Base-by-base conservation (phyloP, 352 stramenopile genomes). In the Phytophthora rubi region DNA sequence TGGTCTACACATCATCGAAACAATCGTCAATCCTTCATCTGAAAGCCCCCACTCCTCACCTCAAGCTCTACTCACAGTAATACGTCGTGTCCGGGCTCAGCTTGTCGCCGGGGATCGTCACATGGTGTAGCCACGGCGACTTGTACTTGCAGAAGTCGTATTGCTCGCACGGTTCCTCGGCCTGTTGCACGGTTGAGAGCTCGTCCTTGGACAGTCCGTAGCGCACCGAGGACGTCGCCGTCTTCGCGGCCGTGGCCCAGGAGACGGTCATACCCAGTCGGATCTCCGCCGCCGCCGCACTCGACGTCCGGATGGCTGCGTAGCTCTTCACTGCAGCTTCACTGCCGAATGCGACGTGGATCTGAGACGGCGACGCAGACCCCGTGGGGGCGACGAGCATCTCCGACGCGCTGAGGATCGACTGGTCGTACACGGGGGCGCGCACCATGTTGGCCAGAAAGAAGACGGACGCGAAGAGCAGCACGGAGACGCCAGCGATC, bases 141-240 rank as follows among this genome's bases (percentile, higher is more conserved):
- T 69, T 82, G 71, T 96, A 97, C 23, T 84, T 68, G 71, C 87
- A 94, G 65, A 93, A 95, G 54, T 76, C 37, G 66, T 97, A 97
- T 66, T 88, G 82, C 56, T 81, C 47, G 39, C 79, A 79, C 8
- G 76, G 64, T 8, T 59, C 52, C 13, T 76, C 47, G 0, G 73
- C 68, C 21, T 74, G 60, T 26, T 79, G 79, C 23, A 74, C 35
- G 2, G n/a, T 62, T 16, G 71, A 65, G 1, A 92, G 42, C 4
- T 78, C 48, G 12, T 57, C 54, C 10, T 70, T 61, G 6, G 55
- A 77, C 30, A 69, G 59, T 32, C 85, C 85, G 47, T 84, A 92
- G 23, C 77, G 78, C 32, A 91, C 81, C 4, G 60, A 70, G 16
- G 85, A 92, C n/a, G 72, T 76, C 0, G 28, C 21, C 7, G 82